These are phyloP conservation scores for Umbelopsis sp. DNA, from an alignment of 192 early-diverging fungal species.

Conservation along the genomic window DNA sequence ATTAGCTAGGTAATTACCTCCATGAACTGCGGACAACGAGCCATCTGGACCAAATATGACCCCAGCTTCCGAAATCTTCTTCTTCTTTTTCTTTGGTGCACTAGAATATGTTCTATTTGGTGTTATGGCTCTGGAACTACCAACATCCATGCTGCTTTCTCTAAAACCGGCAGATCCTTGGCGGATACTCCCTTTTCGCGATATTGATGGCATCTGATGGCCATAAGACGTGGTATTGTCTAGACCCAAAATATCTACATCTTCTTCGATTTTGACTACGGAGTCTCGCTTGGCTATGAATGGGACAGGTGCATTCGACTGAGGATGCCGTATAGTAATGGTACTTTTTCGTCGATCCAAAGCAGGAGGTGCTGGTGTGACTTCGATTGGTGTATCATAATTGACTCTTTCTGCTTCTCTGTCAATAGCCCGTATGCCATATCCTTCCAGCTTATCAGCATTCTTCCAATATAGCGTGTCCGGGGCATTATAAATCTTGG, in stretches of 20 bases:
- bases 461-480: conserved; percentile 80
- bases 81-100: conserved; percentile 38
- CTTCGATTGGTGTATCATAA: conserved; percentile 39
- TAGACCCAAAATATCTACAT: conserved; percentile 43
- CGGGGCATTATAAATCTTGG: conserved; percentile 81
- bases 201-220: conserved; percentile 1
- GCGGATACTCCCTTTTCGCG: conserved; percentile 20
- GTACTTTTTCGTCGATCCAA: background rate
- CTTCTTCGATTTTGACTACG: conserved; percentile 40
- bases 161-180: conserved; percentile 23
- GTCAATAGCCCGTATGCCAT: conserved; percentile 72
- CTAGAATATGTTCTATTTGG: background rate
- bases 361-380: background rate
- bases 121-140: conserved; percentile 21
- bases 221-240: conserved; percentile 11
- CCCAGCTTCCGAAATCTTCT: conserved; percentile 35
- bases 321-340: background rate
- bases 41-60: conserved; percentile 32
- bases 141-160: conserved; percentile 28
- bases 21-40: conserved; percentile 28
- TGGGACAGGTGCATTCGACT: background rate
- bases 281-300: conserved; percentile 3
- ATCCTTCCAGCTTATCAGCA: conserved; percentile 77
- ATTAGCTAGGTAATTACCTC: background rate
- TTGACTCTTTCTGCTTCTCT: conserved; percentile 54